Evolutionary conservation across 208 protist genomes (phyloP), one percentile per base, ranked within the genome.

Genomic region (Leptomonas seymouri): DNA sequence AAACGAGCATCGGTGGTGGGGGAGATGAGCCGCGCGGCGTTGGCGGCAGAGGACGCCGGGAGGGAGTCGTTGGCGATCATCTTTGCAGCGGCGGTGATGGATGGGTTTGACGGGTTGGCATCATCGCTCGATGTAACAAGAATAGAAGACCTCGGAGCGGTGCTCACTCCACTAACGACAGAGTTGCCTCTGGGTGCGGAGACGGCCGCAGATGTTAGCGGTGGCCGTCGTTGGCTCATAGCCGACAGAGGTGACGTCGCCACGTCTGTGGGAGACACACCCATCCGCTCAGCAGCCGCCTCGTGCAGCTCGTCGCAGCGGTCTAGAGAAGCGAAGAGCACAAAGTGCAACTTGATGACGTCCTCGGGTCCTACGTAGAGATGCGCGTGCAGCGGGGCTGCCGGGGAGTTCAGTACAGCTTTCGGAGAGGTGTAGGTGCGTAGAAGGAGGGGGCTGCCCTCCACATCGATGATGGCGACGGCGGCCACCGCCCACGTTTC

Each of bases 281-380:
- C 48, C 21, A 56, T 62, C 14, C 18, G 46, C 30, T 55, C 30
- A 31, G 31, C 55, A 46, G 46, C 66, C 53, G 61, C 36, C 34
- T 63, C 60, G 58, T 59, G 77, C 44, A 82, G 77, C 42, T 91
- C 90, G 14, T 93, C 83, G 49, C 87, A 93, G 14, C 81, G 78
- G 58, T 96, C 90, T 25, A 93, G 63, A 2, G 90, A 89, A 16
- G 85, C 80, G 55, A 93, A 93, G 49, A 96, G 71, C 12, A 93
- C 72, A 68, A 96, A 84, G 44, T 96, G 87, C 23, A 96, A 53
- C 42, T 80, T 80, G 23, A 93, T 74, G 12, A 87, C 63, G 55
- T 96, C 90, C 61, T 96, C 90, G 25, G 85, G 74, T 14, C 84
- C 74, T 2, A 93, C 87, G 71, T 88, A 87, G 20, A 95, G 78